Evolutionary conservation across 1,284 basidiomycete species (phyloP).

Genomic region (Pholiota adiposa): DNA sequence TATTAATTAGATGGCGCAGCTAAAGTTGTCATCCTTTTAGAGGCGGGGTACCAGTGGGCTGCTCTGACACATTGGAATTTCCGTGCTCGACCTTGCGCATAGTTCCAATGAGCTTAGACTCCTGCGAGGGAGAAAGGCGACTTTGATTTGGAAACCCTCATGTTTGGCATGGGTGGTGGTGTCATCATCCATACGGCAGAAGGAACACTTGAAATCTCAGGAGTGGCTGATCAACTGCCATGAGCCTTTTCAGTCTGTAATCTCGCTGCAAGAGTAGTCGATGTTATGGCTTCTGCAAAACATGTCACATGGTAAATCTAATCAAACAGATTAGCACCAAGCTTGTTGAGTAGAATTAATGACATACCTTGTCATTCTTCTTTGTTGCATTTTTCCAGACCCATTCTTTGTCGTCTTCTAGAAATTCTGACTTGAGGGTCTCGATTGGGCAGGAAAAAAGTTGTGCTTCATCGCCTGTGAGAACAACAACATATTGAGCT

Average conservation of each 20-base stretch:
- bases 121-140: slow-evolving; percentile 53
- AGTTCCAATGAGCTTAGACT: slow-evolving; percentile 53
- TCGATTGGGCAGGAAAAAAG: slow-evolving; percentile 91
- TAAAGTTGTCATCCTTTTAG: slow-evolving; percentile 61
- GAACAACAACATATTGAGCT: slow-evolving; percentile 85
- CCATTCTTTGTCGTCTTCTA: slow-evolving; percentile 99
- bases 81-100: slow-evolving; percentile 74
- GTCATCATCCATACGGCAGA: slow-evolving; percentile 46
- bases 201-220: slow-evolving; percentile 47
- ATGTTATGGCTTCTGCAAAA: slow-evolving; percentile 76
- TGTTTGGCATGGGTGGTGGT: slow-evolving; percentile 38
- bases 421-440: slow-evolving; percentile 87
- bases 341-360: background rate
- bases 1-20: slow-evolving; percentile 25
- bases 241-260: slow-evolving; percentile 61
- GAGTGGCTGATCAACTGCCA: slow-evolving; percentile 73
- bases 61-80: slow-evolving; percentile 39
- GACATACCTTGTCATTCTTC: slow-evolving; percentile 79
- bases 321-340: slow-evolving; percentile 42
- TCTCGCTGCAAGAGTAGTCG: slow-evolving; percentile 65
- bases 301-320: slow-evolving; percentile 89
- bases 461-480: slow-evolving; percentile 83
- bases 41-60: slow-evolving; percentile 54
- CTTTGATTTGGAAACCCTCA: slow-evolving; percentile 37
- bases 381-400: slow-evolving; percentile 93